These are phyloP conservation scores for Yamagishiella unicocca DNA, from an alignment of 139 green algal genomes.

Conservation along the genomic window DNA sequence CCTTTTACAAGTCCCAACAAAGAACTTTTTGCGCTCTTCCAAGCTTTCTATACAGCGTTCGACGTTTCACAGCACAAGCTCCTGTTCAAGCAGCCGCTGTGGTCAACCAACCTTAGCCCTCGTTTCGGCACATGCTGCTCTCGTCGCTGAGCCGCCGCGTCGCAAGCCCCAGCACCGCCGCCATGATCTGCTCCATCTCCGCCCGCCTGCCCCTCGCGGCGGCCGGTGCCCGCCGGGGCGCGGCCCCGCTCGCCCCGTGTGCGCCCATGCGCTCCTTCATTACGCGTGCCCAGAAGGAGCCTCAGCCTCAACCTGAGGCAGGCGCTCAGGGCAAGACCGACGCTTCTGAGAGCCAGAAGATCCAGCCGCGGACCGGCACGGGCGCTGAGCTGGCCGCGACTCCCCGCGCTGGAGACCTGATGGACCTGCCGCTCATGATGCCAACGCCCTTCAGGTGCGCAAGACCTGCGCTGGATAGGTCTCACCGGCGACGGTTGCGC, in stretches of 20 bases:
- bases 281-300: conserved; percentile 10
- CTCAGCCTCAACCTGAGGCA: background rate
- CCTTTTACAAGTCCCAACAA: too few relatives aligned
- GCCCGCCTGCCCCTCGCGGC: background rate
- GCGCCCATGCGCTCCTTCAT: background rate
- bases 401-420: background rate
- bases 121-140: conserved; percentile 6
- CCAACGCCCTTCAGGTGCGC: conserved; percentile 32
- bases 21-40: too few relatives aligned
- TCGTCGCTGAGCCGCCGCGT: background rate
- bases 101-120: too few relatives aligned
- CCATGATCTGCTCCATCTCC: background rate
- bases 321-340: background rate
- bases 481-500: too few relatives aligned
- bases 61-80: too few relatives aligned
- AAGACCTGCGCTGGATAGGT: too few relatives aligned
- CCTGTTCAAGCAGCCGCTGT: too few relatives aligned
- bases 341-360: too few relatives aligned
- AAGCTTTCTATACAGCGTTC: too few relatives aligned
- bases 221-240: background rate
- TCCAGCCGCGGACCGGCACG: conserved; percentile 2
- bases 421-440: conserved; percentile 18
- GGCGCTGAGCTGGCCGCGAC: background rate
- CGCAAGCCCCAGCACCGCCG: background rate
- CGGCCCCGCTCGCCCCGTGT: background rate